Evolutionary conservation across 129 eudicot species (phyloP), one percentile per base, ranked within the genome.

Genomic region (Escallonia herrerae): DNA sequence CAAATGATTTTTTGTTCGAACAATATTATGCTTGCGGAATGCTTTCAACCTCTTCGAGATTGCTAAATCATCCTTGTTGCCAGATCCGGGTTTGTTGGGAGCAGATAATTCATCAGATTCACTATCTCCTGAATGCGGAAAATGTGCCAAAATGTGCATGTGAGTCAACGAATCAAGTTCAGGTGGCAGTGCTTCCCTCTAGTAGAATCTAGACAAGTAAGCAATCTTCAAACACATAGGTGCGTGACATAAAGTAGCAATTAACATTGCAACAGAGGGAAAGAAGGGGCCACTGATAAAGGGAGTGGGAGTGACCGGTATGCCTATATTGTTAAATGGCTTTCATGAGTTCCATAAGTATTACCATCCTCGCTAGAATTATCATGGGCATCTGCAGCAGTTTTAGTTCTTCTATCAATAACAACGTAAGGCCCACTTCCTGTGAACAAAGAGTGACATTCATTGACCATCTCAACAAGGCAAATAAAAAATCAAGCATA

Each of bases 361-460:
- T 69, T 81, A 91, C 97, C 96, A 66, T 83, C 97, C 71, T 83
- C 85, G 68, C 91, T 87, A 2, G 96, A 91, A 69, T 82, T 49
- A 57, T 74, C 96, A 58, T 75, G 75, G 53, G 74, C 80, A 64
- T 79, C 85, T 7, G 71, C 64, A 43, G 66, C 64, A 65, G 85
- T 65, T 54, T 65, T 81, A 37, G 76, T 74, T 71, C 97, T 85
- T 58, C 77, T 85, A 76, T 91, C 97, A 75, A 91, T 91, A 10
- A 91, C 96, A 59, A 91, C 83, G 76, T 91, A 91, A 8, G 95
- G 86, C 59, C 82, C 96, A 60, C 82, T 81, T 62, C 96, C 97
- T 91, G 81, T 3, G 58, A 63, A 57, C 43, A 74, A 11, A 10
- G 59, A 22, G n/a, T 43, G 22, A 65, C 15, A 15, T 51, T 67